A percentile compares a stretch with the other conserved stretches of the same genome.
These are phyloP conservation scores for Helicostylum pulchrum DNA, from an alignment of 192 early-diverging fungal species.

Conservation along the genomic window DNA sequence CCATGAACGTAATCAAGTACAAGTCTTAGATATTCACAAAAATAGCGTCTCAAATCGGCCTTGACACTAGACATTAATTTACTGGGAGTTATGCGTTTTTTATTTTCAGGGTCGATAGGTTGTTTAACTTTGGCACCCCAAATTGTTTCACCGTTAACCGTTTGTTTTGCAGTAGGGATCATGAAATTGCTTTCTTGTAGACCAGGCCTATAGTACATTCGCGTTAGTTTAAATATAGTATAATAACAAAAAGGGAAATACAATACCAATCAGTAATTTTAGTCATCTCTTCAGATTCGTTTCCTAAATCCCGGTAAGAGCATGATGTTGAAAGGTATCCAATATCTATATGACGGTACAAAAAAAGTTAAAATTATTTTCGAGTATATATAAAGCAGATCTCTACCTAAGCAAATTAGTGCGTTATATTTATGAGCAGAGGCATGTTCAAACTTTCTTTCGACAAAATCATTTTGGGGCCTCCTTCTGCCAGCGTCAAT, in stretches of 20 bases:
- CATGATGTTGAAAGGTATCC: neutral
- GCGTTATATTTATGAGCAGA: neutral
- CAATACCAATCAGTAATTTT: conserved; percentile 1
- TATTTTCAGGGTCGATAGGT: neutral
- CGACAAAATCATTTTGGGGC: neutral
- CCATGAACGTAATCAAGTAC: neutral
- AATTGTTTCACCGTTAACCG: neutral
- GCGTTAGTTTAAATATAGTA: too few relatives aligned
- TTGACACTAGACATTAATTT: neutral
- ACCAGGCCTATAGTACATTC: neutral
- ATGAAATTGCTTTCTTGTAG: neutral
- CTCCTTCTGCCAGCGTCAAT: neutral
- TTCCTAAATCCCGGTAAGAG: neutral
- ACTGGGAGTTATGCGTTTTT: neutral
- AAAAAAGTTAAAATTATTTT: neutral
- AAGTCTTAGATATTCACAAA: neutral
- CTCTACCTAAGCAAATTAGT: conserved; percentile 1
- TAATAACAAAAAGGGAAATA: too few relatives aligned
- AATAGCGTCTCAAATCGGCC: neutral
- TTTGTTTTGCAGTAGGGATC: neutral
- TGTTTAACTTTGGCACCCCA: too few relatives aligned
- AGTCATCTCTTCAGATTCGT: neutral
- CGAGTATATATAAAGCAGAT: too few relatives aligned
- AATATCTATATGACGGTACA: neutral
- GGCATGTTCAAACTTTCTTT: neutral